phyloP scores from a whole-genome alignment of 2,329 filamentous ascomycete genomes.

The Phoma sp. region DNA sequence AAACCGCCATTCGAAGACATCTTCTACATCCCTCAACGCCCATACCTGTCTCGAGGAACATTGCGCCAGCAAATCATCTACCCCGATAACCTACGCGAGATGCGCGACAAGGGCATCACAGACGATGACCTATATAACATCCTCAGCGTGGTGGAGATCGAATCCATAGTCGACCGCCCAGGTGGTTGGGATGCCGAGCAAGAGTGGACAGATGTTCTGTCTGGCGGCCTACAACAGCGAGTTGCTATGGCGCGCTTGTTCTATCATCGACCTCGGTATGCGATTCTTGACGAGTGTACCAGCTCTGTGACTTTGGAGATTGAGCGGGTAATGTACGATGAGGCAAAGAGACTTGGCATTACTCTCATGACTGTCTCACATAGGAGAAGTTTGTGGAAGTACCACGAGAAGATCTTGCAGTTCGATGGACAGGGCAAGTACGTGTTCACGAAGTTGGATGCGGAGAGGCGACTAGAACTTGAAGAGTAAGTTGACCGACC shows the following conservation, averaged over 20 bases:
- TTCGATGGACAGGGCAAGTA: conserved; percentile 95
- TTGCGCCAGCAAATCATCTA: conserved; percentile 98
- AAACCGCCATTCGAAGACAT: conserved; percentile 93
- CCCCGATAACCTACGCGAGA: conserved; percentile 85
- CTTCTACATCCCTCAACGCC: conserved; percentile 97
- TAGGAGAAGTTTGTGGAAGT: conserved; percentile 91
- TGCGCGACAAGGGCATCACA: conserved; percentile 82
- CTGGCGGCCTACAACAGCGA: conserved; percentile 90
- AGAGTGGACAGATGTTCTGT: conserved; percentile 95
- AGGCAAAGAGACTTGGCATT: conserved; percentile 87
- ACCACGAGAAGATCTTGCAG: conserved; percentile 92
- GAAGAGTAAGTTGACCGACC: conserved; percentile 70
- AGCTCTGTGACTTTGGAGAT: conserved; percentile 93
- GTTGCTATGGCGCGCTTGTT: conserved; percentile 96
- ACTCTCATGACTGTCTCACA: conserved; percentile 98
- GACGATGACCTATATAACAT: conserved; percentile 82
- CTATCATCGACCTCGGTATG: conserved; percentile 91
- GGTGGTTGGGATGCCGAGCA: conserved; percentile 92
- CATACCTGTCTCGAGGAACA: conserved; percentile 88
- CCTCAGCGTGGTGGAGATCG: conserved; percentile 80
- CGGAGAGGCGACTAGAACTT: conserved; percentile 80
- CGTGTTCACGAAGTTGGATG: conserved; percentile 88
- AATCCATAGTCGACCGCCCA: conserved; percentile 79
- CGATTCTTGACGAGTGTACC: conserved; percentile 97
- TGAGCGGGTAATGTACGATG: conserved; percentile 96